Conservation (phyloP, 2,329 filamentous ascomycete genomes). For the Botrytis byssoidea region DNA sequence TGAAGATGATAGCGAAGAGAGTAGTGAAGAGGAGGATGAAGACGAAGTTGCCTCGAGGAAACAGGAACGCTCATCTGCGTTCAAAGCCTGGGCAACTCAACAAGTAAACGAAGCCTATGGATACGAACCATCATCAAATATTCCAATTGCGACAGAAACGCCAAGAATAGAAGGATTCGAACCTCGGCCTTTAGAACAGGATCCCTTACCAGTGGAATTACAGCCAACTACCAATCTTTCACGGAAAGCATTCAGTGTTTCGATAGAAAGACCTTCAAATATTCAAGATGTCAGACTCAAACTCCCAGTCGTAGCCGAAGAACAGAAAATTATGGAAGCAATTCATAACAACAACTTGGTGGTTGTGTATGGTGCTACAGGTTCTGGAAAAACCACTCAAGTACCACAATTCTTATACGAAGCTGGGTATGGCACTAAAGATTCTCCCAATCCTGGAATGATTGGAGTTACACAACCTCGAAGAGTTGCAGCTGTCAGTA, state of each 20-base stretch:
- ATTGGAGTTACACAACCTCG: slow-evolving; percentile 94
- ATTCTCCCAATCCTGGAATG: slow-evolving; percentile 81
- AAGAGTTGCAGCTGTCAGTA: slow-evolving; percentile 92
- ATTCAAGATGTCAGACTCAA: slow-evolving; percentile 77
- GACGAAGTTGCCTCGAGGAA: slow-evolving; percentile 38
- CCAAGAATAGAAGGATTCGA: slow-evolving; percentile 62
- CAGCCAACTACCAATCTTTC: slow-evolving; percentile 56
- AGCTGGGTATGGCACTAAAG: slow-evolving; percentile 79
- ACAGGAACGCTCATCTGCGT: slow-evolving; percentile 59
- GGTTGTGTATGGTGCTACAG: slow-evolving; percentile 90
- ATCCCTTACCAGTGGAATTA: slow-evolving; percentile 67
- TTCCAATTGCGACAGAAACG: slow-evolving; percentile 40
- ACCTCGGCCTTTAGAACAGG: slow-evolving; percentile 66
- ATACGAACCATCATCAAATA: slow-evolving; percentile 49
- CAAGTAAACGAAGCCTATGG: slow-evolving; percentile 83
- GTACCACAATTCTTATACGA: slow-evolving; percentile 95
- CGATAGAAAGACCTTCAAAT: slow-evolving; percentile 65
- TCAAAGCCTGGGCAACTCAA: slow-evolving; percentile 90
- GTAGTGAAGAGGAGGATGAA: slow-evolving; percentile 35
- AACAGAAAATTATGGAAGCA: slow-evolving; percentile 97
- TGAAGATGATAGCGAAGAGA: slow-evolving; percentile 29
- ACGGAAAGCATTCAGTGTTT: slow-evolving; percentile 74
- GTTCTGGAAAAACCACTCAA: slow-evolving; percentile 97
- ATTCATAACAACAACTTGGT: slow-evolving; percentile 89
- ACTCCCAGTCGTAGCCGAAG: slow-evolving; percentile 88